A percentile compares a stretch with the other conserved stretches of the same genome.
phyloP scores from a whole-genome alignment of 257 asterid genomes.

The Verbascum thapsus region DNA sequence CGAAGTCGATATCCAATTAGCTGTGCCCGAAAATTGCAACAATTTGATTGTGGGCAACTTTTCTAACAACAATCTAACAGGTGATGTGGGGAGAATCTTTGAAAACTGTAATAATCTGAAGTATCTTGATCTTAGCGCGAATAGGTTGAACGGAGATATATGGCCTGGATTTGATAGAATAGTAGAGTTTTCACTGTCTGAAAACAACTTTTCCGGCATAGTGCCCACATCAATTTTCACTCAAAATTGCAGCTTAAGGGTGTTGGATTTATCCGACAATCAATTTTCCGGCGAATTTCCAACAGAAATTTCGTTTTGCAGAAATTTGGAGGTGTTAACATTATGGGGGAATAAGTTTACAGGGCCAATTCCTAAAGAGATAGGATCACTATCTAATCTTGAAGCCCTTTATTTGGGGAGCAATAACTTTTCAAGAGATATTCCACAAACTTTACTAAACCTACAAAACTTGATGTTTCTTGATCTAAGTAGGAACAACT shows the following conservation, averaged over 20 bases:
- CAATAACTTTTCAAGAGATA: constrained; percentile 70
- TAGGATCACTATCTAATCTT: constrained; percentile 58
- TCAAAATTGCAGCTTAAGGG: constrained; percentile 50
- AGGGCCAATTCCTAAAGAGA: constrained; percentile 66
- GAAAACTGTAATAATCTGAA: constrained; percentile 52
- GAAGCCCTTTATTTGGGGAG: constrained; percentile 62
- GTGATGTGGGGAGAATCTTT: constrained; percentile 54
- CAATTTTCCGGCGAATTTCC: constrained; percentile 60
- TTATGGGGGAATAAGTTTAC: constrained; percentile 59
- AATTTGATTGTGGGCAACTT: constrained; percentile 57
- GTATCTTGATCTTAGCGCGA: constrained; percentile 72
- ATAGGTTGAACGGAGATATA: constrained; percentile 55
- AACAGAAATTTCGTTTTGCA: constrained; percentile 57
- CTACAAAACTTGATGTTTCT: constrained; percentile 57
- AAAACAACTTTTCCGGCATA: constrained; percentile 52
- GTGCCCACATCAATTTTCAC: constrained; percentile 49
- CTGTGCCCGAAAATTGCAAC: constrained; percentile 52
- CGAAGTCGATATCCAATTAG: constrained; percentile 36
- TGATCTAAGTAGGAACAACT: constrained; percentile 68
- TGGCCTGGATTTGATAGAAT: constrained; percentile 66
- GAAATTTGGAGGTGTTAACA: constrained; percentile 43
- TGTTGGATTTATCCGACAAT: constrained; percentile 72
- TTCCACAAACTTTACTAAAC: constrained; percentile 58
- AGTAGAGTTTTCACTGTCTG: constrained; percentile 53
- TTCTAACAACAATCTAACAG: constrained; percentile 64